Conservation (phyloP, 768 basidiomycete species). For the Termitomyces titanicus region DNA sequence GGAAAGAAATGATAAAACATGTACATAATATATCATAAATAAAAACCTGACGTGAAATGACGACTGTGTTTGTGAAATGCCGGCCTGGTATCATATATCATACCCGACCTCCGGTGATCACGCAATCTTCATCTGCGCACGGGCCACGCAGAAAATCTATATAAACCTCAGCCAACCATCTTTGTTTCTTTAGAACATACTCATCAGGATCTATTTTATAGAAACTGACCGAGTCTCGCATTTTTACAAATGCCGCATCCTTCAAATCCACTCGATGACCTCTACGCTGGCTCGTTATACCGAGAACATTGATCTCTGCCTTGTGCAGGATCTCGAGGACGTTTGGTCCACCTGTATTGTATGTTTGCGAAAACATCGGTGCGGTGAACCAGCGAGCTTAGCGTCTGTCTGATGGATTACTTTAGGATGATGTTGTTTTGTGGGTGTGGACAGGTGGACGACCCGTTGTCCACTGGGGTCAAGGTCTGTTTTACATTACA, state of each 20-base stretch:
- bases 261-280: conserved; percentile 62
- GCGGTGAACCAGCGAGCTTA: conserved; percentile 2
- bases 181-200: conserved; percentile 52
- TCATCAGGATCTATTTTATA: conserved; percentile 75
- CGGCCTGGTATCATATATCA: neutral
- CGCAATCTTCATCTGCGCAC: conserved; percentile 8
- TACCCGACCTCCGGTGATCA: neutral
- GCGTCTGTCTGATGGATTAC: conserved; percentile 53
- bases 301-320: conserved; percentile 45
- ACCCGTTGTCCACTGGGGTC: no score
- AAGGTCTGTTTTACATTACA: no score
- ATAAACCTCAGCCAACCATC: conserved; percentile 1
- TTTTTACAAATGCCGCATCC: conserved; percentile 64
- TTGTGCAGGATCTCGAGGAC: conserved; percentile 45
- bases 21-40: neutral
- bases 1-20: no score
- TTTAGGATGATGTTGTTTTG: no score
- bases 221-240: conserved; percentile 72
- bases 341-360: conserved; percentile 19
- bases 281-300: conserved; percentile 53
- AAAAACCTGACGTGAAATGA: neutral
- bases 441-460: no score
- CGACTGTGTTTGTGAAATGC: no score
- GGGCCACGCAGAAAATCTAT: conserved; percentile 5
- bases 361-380: no score